Evolutionary conservation across 192 early-diverging fungal species (phyloP).

Genomic region (Endogone sp.): DNA sequence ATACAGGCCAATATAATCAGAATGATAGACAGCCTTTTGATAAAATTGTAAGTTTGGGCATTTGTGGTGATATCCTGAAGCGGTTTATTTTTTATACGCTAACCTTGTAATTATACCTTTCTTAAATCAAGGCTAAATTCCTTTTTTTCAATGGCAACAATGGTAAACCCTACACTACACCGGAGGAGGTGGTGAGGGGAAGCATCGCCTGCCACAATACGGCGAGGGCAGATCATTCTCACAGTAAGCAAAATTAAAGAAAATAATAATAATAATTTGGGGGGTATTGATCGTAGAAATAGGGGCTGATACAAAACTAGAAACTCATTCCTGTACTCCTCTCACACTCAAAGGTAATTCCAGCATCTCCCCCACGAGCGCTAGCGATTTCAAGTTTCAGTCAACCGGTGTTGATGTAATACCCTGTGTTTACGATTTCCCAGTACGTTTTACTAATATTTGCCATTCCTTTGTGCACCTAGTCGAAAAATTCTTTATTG

Average conservation of each 20-base stretch:
- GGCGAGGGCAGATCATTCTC: neutral
- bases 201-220: neutral
- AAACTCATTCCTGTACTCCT: neutral
- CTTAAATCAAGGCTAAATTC: neutral
- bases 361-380: too few species aligned
- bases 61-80: neutral
- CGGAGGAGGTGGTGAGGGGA: neutral
- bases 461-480: neutral
- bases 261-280: neutral
- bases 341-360: too few species aligned
- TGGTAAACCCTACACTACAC: neutral
- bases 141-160: neutral
- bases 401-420: neutral
- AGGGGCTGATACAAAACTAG: neutral
- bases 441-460: neutral
- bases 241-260: too few species aligned
- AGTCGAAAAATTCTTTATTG: neutral
- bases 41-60: neutral
- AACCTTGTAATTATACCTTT: neutral
- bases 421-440: neutral
- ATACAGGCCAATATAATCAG: neutral
- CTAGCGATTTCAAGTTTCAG: neutral
- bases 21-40: neutral
- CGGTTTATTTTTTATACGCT: neutral
- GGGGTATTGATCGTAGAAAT: neutral